Evolutionary conservation across 2,329 filamentous ascomycete genomes (phyloP).

Genomic region (Cryphonectria japonica): DNA sequence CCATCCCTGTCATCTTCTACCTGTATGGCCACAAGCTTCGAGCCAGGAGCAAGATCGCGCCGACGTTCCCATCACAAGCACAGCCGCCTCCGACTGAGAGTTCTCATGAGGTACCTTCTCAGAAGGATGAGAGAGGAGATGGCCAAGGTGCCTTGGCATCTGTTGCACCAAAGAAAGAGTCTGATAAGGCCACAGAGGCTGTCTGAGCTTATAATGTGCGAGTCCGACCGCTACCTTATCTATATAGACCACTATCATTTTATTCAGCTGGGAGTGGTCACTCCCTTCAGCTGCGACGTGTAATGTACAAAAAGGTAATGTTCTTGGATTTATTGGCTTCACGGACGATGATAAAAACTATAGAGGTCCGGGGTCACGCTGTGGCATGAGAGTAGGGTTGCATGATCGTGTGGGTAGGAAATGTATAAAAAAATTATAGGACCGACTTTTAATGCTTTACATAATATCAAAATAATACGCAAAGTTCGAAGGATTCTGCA

Average conservation of each 20-base stretch:
- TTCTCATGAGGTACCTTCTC: constrained; percentile 13
- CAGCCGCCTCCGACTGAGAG: constrained; percentile 9
- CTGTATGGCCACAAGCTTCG: constrained; percentile 63
- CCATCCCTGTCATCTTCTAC: constrained; percentile 67
- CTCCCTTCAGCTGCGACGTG: too few species aligned
- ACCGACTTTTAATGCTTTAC: not conserved
- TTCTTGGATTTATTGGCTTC: not conserved
- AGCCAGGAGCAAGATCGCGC: constrained; percentile 58
- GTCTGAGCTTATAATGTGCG: constrained; percentile 26
- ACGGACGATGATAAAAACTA: not conserved
- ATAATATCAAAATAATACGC: not conserved
- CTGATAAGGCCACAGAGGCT: constrained; percentile 34
- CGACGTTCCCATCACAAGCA: constrained; percentile 43
- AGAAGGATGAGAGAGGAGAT: constrained; percentile 20
- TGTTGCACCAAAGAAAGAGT: constrained; percentile 25
- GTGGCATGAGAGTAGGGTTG: not conserved
- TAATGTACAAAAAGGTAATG: not conserved
- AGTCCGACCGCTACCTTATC: too few species aligned
- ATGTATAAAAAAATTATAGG: too few species aligned
- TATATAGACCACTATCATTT: too few species aligned
- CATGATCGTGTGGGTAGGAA: not conserved
- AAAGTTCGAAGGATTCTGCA: not conserved
- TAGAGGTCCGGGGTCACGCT: not conserved
- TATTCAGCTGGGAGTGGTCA: too few species aligned
- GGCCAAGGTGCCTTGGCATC: constrained; percentile 26